Evolutionary conservation across 805 yeast species (phyloP).

Genomic region (Yarrowia sp.): DNA sequence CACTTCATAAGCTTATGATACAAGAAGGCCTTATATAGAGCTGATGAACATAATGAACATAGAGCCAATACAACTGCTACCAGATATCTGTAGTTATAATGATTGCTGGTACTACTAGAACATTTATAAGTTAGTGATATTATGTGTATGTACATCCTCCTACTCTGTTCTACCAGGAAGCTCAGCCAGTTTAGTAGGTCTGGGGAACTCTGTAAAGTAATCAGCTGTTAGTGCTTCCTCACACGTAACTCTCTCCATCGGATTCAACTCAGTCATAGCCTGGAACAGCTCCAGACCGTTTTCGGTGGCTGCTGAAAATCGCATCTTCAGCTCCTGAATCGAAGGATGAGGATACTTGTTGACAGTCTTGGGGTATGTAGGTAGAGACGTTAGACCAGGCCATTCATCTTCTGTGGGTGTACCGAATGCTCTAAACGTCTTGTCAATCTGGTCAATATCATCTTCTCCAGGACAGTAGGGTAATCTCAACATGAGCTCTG

Average conservation of each 20-base stretch:
- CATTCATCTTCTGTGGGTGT: slow-evolving; percentile 90
- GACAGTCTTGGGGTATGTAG: slow-evolving; percentile 58
- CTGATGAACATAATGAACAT: no score
- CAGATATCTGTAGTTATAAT: no score
- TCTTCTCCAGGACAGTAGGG: slow-evolving; percentile 94
- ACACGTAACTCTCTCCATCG: slow-evolving; percentile 66
- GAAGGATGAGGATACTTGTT: slow-evolving; percentile 81
- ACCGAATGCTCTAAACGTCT: slow-evolving; percentile 93
- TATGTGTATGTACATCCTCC: not conserved
- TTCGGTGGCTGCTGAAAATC: slow-evolving; percentile 90
- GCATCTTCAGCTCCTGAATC: slow-evolving; percentile 68
- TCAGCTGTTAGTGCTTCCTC: slow-evolving; percentile 60
- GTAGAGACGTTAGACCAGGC: slow-evolving; percentile 84
- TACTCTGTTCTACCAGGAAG: slow-evolving; percentile 46
- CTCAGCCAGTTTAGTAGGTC: slow-evolving; percentile 63
- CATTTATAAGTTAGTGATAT: no score
- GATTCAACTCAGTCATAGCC: slow-evolving; percentile 73
- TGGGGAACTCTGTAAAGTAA: slow-evolving; percentile 71
- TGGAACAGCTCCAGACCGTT: slow-evolving; percentile 73
- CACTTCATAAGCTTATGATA: no score
- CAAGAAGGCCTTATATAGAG: no score
- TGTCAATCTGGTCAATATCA: slow-evolving; percentile 84
- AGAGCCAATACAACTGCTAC: not conserved
- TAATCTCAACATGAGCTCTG: slow-evolving; percentile 90
- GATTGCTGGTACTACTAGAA: no score